Evolutionary conservation across 2,329 filamentous ascomycete species (phyloP), one percentile per base, ranked within the genome.

Genomic region (Diaporthe helianthi): DNA sequence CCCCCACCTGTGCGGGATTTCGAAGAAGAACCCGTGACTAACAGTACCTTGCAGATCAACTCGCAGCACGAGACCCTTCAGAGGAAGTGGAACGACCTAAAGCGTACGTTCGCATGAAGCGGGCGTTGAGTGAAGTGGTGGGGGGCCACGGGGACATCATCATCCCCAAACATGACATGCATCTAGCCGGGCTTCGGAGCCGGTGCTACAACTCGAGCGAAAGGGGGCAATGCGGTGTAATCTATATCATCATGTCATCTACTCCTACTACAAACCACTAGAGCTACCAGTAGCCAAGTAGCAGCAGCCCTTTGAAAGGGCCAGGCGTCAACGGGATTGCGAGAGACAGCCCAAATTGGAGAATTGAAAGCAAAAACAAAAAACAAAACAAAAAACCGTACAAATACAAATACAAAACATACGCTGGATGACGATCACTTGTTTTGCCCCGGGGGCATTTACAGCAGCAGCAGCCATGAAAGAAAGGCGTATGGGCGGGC

Each of bases 71-170:
- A 95, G 79, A 86, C 88, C 8, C 86, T 95, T 52, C 89, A 85
- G 72, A 89, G 92, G 74, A 93, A 92, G 82, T 94, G 92, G 92
- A 88, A 87, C 63, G 93, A 95, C 74, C 83, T 95, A 72, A 88
- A 85, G 80, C 82, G 83, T 63, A 87, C 89, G 69, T 87, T 89
- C 31, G 70, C 68, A 52, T 71, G n/a, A 38, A 63, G 64, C 36
- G 47, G 22, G 17, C n/a, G 19, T 15, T 9, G 15, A 4, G 24
- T 38, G 41, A 31, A 46, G 19, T 49, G 53, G 36, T 12, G 12
- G 19, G 36, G 36, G 12, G 19, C 12, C 22, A 46, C 8, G 19
- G 29, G 29, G 5, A 13, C 24, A 38, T 38, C 12, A 38, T 33
- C 33, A 33, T 38, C 19, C 36, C 13, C 19, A 29, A 29, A 33